Conservation (phyloP, 257 asterid genomes). For the Penstemon barbatus region DNA sequence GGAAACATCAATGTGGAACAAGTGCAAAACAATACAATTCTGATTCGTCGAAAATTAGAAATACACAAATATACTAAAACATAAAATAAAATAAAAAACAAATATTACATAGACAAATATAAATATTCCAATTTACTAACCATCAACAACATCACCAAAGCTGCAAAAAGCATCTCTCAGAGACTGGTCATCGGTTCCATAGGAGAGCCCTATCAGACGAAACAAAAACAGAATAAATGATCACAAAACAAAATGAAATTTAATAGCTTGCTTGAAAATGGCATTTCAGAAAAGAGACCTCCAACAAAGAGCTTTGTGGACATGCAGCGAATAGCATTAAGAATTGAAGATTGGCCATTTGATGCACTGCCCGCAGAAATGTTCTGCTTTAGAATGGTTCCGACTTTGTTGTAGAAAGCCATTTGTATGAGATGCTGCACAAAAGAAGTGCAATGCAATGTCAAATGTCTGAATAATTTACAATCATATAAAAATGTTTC, state of each 20-base stretch:
- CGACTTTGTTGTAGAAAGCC: conserved; percentile 68
- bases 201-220: conserved; percentile 63
- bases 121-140: conserved; percentile 23
- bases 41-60: too few relatives aligned
- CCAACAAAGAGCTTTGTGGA: conserved; percentile 70
- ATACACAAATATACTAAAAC: too few relatives aligned
- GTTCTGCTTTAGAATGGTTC: conserved; percentile 56
- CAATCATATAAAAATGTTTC: too few relatives aligned
- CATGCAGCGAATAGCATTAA: conserved; percentile 71
- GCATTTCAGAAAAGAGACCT: conserved; percentile 37
- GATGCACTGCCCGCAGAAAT: conserved; percentile 34
- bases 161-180: conserved; percentile 67
- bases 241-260: background rate
- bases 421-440: conserved; percentile 42
- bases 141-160: conserved; percentile 64
- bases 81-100: background rate
- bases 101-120: background rate
- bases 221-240: background rate
- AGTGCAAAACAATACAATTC: too few relatives aligned
- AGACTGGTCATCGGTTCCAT: conserved; percentile 56
- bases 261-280: background rate
- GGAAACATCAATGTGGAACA: too few relatives aligned
- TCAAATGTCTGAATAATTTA: background rate
- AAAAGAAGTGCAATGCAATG: background rate
- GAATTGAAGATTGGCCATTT: conserved; percentile 53